Base-by-base conservation (phyloP, 2,329 filamentous ascomycete genomes). In the Verticillium isaacii region DNA sequence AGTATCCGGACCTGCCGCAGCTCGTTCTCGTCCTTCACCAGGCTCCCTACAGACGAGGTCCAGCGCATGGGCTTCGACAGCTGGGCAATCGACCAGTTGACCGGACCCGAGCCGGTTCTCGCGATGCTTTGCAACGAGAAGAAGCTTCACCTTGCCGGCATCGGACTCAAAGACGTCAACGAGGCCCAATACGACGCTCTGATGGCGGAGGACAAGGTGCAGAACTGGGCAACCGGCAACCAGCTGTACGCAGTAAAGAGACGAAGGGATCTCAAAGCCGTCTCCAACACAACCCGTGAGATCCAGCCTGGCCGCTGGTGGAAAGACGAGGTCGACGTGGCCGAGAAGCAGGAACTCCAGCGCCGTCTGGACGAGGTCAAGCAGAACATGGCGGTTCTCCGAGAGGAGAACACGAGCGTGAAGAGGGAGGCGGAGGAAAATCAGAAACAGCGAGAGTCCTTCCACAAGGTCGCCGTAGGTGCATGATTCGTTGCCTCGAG, bases 41-140 rank as follows among this genome's bases (percentile, higher is more conserved):
- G 85, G 0, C 69, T 91, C 5, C 76, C 83, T 1, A 67, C 72
- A 6, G 79, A 86, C 9, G 80, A 91, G 59, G 74, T 92, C 61
- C 69, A 70, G 59, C 63, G 69, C 50, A 62, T 86, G 74, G 92
- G 92, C 0, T 85, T 99, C 58, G 89, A 96, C 65, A 88, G 89
- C 2, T 97, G 90, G 77, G 88, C 92, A 0, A 81, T 91, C 32
- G 90, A 98, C 70, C 91, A 85, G 62, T 72, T 99, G 6, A 83
- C 88, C 37, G 95, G 94, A 0, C 96, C 96, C 0, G 87, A 89
- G 1, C 84, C 91, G 1, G 91, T 99, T 1, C 78, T 98, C 37
- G 89, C 92, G 7, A 95, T 96, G 90, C 84, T 99, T 25, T 97
- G 93, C 73, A 84, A 87, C 14, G 89, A 91, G 67, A 85, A 83